Evolutionary conservation across 306 rosid species (phyloP).

Genomic region (Cyclanthera cordifolia): DNA sequence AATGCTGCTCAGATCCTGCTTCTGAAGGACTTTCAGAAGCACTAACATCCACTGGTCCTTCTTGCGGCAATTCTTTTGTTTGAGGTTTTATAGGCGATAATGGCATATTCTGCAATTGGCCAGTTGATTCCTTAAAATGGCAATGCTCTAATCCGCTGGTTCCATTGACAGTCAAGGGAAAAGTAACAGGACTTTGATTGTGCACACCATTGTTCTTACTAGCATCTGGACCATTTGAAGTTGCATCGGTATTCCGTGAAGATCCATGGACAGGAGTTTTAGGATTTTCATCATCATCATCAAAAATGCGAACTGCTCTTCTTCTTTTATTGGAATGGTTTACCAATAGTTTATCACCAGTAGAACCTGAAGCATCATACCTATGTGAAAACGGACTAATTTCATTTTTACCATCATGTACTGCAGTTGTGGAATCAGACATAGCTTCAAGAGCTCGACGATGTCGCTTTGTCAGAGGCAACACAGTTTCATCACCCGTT

Average conservation of each 20-base stretch:
- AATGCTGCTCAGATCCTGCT: constrained; percentile 33
- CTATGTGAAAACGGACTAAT: constrained; percentile 24
- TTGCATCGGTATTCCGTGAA: constrained; percentile 36
- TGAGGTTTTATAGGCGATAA: constrained; percentile 27
- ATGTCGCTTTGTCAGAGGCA: constrained; percentile 37
- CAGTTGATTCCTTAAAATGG: constrained; percentile 35
- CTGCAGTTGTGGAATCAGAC: constrained; percentile 36
- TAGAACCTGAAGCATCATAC: constrained; percentile 25
- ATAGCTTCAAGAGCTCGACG: constrained; percentile 38
- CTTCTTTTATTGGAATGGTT: constrained; percentile 44
- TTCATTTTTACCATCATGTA: constrained; percentile 38
- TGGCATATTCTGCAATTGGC: constrained; percentile 26
- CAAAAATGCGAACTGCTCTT: constrained; percentile 54
- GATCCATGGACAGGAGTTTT: constrained; percentile 89
- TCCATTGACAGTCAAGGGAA: constrained; percentile 26
- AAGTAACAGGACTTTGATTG: constrained; percentile 26
- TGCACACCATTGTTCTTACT: constrained; percentile 32
- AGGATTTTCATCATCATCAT: constrained; percentile 54
- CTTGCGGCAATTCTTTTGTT: constrained; percentile 29
- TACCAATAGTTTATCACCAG: constrained; percentile 20
- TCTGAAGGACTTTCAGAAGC: constrained; percentile 34
- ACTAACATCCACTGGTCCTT: constrained; percentile 23
- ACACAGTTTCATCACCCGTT: constrained; percentile 38
- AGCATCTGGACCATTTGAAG: constrained; percentile 33
- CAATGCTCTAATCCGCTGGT: constrained; percentile 31